Conservation (phyloP, 768 basidiomycete species). For the Suillus spraguei region DNA sequence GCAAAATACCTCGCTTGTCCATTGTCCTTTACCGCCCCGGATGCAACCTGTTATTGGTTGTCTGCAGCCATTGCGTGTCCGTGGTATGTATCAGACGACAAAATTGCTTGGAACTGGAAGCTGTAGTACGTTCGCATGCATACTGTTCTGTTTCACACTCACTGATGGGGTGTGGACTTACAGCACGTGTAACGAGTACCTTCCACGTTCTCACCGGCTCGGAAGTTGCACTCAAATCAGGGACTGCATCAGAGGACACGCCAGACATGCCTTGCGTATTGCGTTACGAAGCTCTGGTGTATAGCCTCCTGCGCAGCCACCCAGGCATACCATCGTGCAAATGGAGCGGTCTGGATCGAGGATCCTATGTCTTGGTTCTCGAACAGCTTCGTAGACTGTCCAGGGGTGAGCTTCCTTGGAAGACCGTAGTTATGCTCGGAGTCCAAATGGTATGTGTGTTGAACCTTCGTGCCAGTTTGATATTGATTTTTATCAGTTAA, state of each 20-base stretch:
- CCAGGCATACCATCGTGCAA: slow-evolving; percentile 17
- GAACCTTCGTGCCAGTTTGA: neutral
- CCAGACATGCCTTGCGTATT: slow-evolving; percentile 9
- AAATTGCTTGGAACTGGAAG: too few species aligned
- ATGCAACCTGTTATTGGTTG: too few species aligned
- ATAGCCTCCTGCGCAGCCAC: slow-evolving; percentile 17
- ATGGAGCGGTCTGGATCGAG: slow-evolving; percentile 19
- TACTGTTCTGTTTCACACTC: too few species aligned
- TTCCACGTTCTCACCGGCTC: too few species aligned
- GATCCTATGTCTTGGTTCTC: slow-evolving; percentile 18
- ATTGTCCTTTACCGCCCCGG: too few species aligned
- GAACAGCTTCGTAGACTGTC: slow-evolving; percentile 19
- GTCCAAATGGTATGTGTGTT: slow-evolving; percentile 24
- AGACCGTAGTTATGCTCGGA: slow-evolving; percentile 26
- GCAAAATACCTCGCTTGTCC: too few species aligned
- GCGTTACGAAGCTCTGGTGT: slow-evolving; percentile 20
- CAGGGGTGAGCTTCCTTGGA: slow-evolving; percentile 19
- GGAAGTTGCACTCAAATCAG: neutral
- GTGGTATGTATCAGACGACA: too few species aligned
- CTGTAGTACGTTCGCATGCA: too few species aligned
- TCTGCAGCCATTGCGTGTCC: too few species aligned
- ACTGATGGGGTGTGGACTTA: too few species aligned
- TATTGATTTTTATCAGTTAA: slow-evolving; percentile 13
- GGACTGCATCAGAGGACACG: neutral
- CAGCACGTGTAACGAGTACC: too few species aligned